phyloP scores from a whole-genome alignment of 1,139 yeast genomes.

The Arxiozyma heterogenica region DNA sequence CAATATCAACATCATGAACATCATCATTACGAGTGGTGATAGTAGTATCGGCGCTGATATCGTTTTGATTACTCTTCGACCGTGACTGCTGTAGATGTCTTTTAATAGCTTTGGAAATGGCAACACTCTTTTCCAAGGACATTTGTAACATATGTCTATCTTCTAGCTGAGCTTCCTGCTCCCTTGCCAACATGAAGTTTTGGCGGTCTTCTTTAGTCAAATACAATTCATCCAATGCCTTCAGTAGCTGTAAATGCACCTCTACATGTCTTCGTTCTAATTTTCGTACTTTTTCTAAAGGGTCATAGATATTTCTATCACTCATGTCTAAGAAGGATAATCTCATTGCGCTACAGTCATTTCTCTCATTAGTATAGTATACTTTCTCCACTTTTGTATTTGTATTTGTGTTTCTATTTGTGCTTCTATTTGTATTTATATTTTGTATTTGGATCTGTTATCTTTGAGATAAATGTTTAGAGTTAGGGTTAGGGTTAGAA shows the following conservation, averaged over 20 bases:
- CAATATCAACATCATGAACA: background rate
- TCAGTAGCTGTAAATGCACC: constrained; percentile 18
- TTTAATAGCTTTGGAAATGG: constrained; percentile 14
- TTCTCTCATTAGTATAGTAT: too few species aligned
- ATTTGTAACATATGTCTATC: constrained; percentile 14
- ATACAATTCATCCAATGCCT: constrained; percentile 20
- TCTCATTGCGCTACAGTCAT: background rate
- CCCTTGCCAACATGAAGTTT: background rate
- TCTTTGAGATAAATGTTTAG: too few species aligned
- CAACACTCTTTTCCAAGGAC: constrained; percentile 21
- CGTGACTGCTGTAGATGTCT: background rate
- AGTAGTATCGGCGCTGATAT: too few species aligned
- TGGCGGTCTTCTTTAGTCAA: constrained; percentile 11
- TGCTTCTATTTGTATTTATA: too few species aligned
- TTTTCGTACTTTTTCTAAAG: constrained; percentile 11
- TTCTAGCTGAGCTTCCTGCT: background rate
- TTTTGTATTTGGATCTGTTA: too few species aligned
- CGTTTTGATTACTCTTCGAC: background rate
- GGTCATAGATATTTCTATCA: background rate
- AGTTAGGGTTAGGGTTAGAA: too few species aligned
- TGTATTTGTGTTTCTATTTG: too few species aligned
- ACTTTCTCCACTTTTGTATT: too few species aligned
- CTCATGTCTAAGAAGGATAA: background rate
- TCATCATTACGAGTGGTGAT: background rate
- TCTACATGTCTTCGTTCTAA: constrained; percentile 23